phyloP scores from a whole-genome alignment of 1,284 basidiomycete genomes.

The Irpex lacteus region DNA sequence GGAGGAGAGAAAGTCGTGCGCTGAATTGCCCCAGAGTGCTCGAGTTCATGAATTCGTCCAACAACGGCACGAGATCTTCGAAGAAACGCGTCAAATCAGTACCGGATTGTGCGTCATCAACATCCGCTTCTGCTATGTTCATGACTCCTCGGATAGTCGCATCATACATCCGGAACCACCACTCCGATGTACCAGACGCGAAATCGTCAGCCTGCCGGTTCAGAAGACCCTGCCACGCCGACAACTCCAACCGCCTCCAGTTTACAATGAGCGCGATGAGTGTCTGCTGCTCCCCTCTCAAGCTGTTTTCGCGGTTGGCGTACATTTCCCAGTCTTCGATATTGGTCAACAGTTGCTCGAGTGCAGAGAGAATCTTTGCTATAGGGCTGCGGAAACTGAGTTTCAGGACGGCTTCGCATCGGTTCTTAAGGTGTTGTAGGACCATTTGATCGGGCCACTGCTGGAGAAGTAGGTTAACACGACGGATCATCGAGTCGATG shows the following conservation, averaged over 20 bases:
- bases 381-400: constrained; percentile 74
- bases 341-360: constrained; percentile 87
- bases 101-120: constrained; percentile 23
- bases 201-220: constrained; percentile 69
- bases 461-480: constrained; percentile 58
- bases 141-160: constrained; percentile 67
- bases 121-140: constrained; percentile 40
- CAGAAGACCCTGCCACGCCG: constrained; percentile 84
- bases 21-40: constrained; percentile 84
- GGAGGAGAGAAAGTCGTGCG: constrained; percentile 68
- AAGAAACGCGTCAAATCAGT: constrained; percentile 54
- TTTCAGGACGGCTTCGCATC: constrained; percentile 69
- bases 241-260: constrained; percentile 90
- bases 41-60: constrained; percentile 81
- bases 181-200: constrained; percentile 64
- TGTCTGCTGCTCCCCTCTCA: constrained; percentile 66
- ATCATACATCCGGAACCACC: constrained; percentile 95
- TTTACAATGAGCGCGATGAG: constrained; percentile 79
- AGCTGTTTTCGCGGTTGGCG: constrained; percentile 83
- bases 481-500: constrained; percentile 48
- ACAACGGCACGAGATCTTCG: constrained; percentile 68
- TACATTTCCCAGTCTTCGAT: constrained; percentile 98
- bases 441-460: constrained; percentile 99
- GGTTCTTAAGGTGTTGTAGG: constrained; percentile 78
- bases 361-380: constrained; percentile 78